Evolutionary conservation across 2,329 filamentous ascomycete species (phyloP).

Genomic region (Apiospora hydei): DNA sequence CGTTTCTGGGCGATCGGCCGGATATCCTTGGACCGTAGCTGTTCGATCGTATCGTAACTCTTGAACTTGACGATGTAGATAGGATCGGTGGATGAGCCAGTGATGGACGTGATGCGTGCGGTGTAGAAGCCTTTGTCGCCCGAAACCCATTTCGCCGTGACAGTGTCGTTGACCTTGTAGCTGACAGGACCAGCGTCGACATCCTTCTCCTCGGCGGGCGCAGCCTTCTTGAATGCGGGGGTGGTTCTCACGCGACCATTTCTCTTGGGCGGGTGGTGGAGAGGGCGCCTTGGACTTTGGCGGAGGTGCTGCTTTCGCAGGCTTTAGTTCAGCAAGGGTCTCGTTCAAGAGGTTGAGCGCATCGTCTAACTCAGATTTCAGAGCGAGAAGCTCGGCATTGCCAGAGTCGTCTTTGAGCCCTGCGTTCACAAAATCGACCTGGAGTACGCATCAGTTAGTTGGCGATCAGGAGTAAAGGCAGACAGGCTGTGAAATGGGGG

Average conservation of each 20-base stretch:
- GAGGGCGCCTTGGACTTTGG: slow-evolving; percentile 50
- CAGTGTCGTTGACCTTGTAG: slow-evolving; percentile 88
- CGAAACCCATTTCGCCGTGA: slow-evolving; percentile 89
- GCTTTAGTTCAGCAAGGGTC: slow-evolving; percentile 81
- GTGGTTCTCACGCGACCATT: slow-evolving; percentile 83
- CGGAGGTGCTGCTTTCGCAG: slow-evolving; percentile 58
- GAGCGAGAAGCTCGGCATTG: slow-evolving; percentile 77
- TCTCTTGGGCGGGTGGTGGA: slow-evolving; percentile 66
- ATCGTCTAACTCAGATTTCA: slow-evolving; percentile 83
- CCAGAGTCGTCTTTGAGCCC: slow-evolving; percentile 83
- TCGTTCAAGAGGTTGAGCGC: slow-evolving; percentile 81
- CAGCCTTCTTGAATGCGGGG: slow-evolving; percentile 75
- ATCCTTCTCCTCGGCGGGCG: slow-evolving; percentile 59
- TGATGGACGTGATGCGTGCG: slow-evolving; percentile 91
- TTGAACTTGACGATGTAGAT: slow-evolving; percentile 97
- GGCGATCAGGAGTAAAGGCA: slow-evolving; percentile 2
- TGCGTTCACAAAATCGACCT: slow-evolving; percentile 80
- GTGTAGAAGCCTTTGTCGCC: slow-evolving; percentile 92
- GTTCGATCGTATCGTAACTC: slow-evolving; percentile 86
- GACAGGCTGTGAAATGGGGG: not conserved
- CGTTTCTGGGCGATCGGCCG: slow-evolving; percentile 82
- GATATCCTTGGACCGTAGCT: slow-evolving; percentile 81
- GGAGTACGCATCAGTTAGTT: slow-evolving; percentile 28
- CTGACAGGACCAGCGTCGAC: slow-evolving; percentile 57
- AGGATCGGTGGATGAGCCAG: slow-evolving; percentile 87